Percentiles rank a stretch among this genome's conserved stretches.
Evolutionary conservation across 805 yeast genomes (phyloP).

Genomic region (Wickerhamiella domercqiae): DNA sequence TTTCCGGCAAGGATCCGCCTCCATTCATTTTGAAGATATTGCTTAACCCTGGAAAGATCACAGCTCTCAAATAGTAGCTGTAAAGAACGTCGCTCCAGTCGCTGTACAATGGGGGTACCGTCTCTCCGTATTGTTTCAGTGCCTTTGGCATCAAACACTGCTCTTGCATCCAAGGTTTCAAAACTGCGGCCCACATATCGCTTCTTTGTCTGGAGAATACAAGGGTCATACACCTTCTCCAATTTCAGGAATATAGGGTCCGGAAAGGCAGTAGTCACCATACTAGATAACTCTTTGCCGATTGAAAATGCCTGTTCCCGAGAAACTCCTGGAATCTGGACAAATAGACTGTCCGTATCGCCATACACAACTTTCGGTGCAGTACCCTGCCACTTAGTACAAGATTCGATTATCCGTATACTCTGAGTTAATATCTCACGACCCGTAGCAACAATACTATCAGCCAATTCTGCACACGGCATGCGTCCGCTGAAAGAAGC

Average conservation of each 20-base stretch:
- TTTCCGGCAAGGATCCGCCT: conserved; percentile 44
- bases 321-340: conserved; percentile 72
- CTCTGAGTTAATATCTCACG: conserved; percentile 69
- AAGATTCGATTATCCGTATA: conserved; percentile 46
- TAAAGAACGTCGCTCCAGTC: conserved; percentile 57
- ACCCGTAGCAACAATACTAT: conserved; percentile 82
- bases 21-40: conserved; percentile 52
- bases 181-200: conserved; percentile 80
- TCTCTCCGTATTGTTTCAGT: conserved; percentile 90
- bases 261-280: conserved; percentile 53
- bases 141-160: conserved; percentile 89
- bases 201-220: conserved; percentile 69
- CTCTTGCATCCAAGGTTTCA: conserved; percentile 35
- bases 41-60: conserved; percentile 56
- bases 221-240: conserved; percentile 86
- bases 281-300: conserved; percentile 55
- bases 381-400: conserved; percentile 39
- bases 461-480: conserved; percentile 95
- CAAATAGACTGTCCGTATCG: conserved; percentile 89
- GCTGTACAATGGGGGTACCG: conserved; percentile 85
- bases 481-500: conserved; percentile 93
- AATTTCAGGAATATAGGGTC: conserved; percentile 71
- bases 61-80: conserved; percentile 54
- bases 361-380: conserved; percentile 89
- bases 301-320: conserved; percentile 59